These are phyloP conservation scores for Casuarina cunninghamiana DNA, from an alignment of 306 rosid genomes.

Conservation along the genomic window DNA sequence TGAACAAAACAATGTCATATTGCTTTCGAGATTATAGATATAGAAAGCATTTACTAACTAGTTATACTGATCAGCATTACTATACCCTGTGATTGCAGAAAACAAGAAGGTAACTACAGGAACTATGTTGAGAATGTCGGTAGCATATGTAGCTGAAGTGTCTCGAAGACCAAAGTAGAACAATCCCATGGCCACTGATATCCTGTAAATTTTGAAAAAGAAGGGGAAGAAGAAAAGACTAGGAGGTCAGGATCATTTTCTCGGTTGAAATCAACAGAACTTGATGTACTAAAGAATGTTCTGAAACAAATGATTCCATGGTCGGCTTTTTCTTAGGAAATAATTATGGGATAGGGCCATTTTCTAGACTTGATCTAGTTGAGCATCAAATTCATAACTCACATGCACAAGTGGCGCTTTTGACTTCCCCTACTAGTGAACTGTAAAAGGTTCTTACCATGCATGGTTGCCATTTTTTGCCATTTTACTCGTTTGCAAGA, in stretches of 20 bases:
- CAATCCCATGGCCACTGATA: conserved; percentile 50
- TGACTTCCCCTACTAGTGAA: too few species aligned
- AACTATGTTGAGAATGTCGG: conserved; percentile 58
- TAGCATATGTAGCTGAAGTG: conserved; percentile 65
- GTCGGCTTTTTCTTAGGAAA: too few species aligned
- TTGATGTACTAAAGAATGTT: too few species aligned
- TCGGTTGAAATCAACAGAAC: not conserved
- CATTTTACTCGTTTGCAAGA: too few species aligned
- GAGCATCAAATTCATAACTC: too few species aligned
- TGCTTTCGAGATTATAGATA: not conserved
- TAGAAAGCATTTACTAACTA: not conserved
- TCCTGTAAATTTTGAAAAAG: conserved; percentile 32
- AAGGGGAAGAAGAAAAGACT: not conserved
- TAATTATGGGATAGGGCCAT: too few species aligned
- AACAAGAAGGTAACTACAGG: conserved; percentile 56
- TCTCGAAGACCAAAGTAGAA: conserved; percentile 65
- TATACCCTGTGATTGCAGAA: conserved; percentile 45
- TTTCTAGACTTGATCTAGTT: not conserved
- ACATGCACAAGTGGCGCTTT: too few species aligned
- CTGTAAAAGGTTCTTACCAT: too few species aligned
- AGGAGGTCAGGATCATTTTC: not conserved
- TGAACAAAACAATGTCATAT: not conserved
- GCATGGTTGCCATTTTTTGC: too few species aligned
- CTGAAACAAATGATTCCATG: too few species aligned
- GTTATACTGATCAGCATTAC: not conserved